Evolutionary conservation across 2,329 filamentous ascomycete species (phyloP).

Genomic region (Aspergillus vadensis): DNA sequence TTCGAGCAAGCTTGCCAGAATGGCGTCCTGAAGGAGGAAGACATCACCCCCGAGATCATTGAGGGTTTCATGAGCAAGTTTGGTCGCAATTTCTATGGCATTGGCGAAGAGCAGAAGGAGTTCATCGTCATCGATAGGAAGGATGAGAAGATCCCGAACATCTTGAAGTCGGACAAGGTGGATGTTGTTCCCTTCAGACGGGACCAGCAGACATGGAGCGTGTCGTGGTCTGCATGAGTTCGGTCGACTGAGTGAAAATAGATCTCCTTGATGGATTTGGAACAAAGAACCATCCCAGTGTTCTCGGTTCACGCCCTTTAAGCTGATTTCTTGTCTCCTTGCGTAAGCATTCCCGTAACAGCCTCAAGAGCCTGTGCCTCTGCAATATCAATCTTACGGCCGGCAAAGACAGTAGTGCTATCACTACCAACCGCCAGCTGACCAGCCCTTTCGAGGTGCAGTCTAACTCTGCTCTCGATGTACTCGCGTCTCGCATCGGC

Average conservation of each 20-base stretch:
- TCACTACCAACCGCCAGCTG: conserved; percentile 39
- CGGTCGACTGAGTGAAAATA: neutral
- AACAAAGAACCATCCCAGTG: neutral
- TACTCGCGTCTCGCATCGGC: conserved; percentile 75
- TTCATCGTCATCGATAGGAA: conserved; percentile 61
- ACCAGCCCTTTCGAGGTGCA: conserved; percentile 67
- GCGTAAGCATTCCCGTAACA: conserved; percentile 40
- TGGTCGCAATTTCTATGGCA: conserved; percentile 61
- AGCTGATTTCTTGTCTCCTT: conserved; percentile 24
- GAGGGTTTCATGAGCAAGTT: conserved; percentile 61
- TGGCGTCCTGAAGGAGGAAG: conserved; percentile 55
- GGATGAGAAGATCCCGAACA: conserved; percentile 57
- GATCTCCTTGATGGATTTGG: conserved; percentile 11
- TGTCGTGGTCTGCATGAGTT: conserved; percentile 34
- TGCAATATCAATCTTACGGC: conserved; percentile 42
- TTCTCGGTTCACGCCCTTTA: conserved; percentile 6
- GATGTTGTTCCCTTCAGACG: conserved; percentile 68
- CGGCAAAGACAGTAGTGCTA: conserved; percentile 38
- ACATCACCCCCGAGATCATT: conserved; percentile 57
- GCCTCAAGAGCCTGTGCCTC: conserved; percentile 47
- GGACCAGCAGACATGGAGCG: conserved; percentile 55
- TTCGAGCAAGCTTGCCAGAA: conserved; percentile 58
- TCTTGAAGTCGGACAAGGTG: conserved; percentile 57
- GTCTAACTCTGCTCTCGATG: conserved; percentile 75
- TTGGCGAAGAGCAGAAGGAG: conserved; percentile 49